Percentiles rank a stretch among this genome's conserved stretches.
These are phyloP conservation scores for Cyberlindnera xishuangbannaensis DNA, from an alignment of 805 yeast species.

Conservation along the genomic window DNA sequence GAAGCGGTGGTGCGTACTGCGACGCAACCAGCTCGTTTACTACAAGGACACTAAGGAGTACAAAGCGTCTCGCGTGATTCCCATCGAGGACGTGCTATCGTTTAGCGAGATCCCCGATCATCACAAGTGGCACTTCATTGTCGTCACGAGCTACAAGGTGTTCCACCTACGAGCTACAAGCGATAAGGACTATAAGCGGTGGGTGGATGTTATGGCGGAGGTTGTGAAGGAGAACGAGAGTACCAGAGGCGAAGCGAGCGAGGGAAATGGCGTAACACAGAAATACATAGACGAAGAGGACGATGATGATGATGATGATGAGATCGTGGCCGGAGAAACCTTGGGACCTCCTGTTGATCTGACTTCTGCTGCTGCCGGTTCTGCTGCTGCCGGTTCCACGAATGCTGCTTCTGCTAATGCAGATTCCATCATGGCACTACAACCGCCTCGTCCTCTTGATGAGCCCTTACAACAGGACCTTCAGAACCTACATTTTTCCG, in stretches of 20 bases:
- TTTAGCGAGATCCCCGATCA: slow-evolving; percentile 19
- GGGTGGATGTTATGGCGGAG: slow-evolving; percentile 15
- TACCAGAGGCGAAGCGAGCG: background rate
- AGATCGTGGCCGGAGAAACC: no score
- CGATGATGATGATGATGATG: slow-evolving; percentile 3
- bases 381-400: no score
- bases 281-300: slow-evolving; percentile 1
- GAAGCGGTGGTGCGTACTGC: slow-evolving; percentile 34
- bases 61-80: slow-evolving; percentile 31
- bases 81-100: slow-evolving; percentile 14
- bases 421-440: no score
- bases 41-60: slow-evolving; percentile 35
- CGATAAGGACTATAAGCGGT: slow-evolving; percentile 16
- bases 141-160: slow-evolving; percentile 19
- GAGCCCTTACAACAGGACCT: slow-evolving; percentile 5
- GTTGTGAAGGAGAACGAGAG: slow-evolving; percentile 4
- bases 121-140: slow-evolving; percentile 18
- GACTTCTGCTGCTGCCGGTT: no score
- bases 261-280: background rate
- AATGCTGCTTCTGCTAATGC: no score
- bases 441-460: background rate
- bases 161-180: slow-evolving; percentile 20
- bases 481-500: slow-evolving; percentile 14
- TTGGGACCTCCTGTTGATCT: no score
- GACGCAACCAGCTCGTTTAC: slow-evolving; percentile 34